Conservation (phyloP, 2,329 filamentous ascomycete species). For the Juglanconis juglandina region DNA sequence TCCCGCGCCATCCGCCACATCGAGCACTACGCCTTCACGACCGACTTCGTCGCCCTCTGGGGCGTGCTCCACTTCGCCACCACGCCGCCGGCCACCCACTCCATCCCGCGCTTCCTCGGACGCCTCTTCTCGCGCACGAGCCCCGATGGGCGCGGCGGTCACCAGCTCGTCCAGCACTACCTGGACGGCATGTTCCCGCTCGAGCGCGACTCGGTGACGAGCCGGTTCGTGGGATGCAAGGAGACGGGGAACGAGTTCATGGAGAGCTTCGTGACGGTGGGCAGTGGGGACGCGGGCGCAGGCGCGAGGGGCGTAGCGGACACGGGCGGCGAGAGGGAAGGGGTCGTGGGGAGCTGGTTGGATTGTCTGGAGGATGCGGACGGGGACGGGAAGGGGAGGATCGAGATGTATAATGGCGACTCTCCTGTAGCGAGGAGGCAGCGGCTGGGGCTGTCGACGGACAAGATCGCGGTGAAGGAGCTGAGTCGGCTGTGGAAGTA, state of each 20-base stretch:
- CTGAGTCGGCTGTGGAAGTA: conserved; percentile 62
- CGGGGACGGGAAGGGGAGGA: conserved; percentile 29
- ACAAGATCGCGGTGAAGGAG: conserved; percentile 52
- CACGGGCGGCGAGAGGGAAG: conserved; percentile 42
- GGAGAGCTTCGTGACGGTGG: conserved; percentile 52
- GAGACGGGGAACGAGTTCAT: conserved; percentile 52
- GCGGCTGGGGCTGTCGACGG: conserved; percentile 23
- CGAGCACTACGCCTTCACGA: conserved; percentile 75
- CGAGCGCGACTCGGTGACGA: conserved; percentile 37
- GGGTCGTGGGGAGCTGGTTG: conserved; percentile 45
- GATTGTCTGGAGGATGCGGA: conserved; percentile 38
- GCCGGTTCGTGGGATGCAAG: conserved; percentile 34
- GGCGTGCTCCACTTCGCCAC: conserved; percentile 67
- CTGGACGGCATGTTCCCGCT: conserved; percentile 60
- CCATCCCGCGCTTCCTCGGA: conserved; percentile 59
- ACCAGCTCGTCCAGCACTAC: conserved; percentile 60
- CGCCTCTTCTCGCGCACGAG: conserved; percentile 55
- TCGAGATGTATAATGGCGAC: conserved; percentile 27
- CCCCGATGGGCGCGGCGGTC: conserved; percentile 43
- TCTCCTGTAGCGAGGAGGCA: conserved; percentile 20
- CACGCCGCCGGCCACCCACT: conserved; percentile 35
- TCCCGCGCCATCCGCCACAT: conserved; percentile 63
- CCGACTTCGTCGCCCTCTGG: conserved; percentile 71
- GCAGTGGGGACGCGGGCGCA: conserved; percentile 37
- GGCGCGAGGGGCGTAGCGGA: conserved; percentile 43